Evolutionary conservation across 192 early-diverging fungal genomes (phyloP).

Genomic region (Gigaspora rosea): DNA sequence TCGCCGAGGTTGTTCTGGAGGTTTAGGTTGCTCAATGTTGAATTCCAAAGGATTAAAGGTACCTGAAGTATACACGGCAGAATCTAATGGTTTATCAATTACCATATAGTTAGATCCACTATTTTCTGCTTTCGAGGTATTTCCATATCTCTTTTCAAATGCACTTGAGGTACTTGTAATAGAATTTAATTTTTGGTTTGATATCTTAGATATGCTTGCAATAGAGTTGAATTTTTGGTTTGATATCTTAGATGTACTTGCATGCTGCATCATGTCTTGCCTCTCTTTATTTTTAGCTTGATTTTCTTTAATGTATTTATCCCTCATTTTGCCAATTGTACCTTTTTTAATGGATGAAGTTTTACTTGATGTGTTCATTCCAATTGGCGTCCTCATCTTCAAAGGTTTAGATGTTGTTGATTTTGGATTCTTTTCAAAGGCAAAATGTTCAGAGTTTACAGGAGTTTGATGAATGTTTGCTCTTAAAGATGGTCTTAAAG

Average conservation of each 20-base stretch:
- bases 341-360: background rate
- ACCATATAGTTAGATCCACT: no score
- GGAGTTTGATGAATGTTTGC: background rate
- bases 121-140: no score
- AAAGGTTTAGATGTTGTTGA: background rate
- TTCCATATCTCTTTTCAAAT: no score
- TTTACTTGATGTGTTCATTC: background rate
- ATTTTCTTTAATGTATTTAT: background rate
- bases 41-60: constrained; percentile 39
- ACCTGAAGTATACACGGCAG: constrained; percentile 32
- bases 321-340: background rate
- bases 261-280: background rate
- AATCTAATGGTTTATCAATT: no score
- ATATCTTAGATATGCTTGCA: no score
- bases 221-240: background rate
- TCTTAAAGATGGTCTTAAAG: no score
- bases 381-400: background rate
- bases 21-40: background rate
- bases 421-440: background rate
- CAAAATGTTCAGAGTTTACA: background rate
- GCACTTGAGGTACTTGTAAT: no score
- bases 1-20: constrained; percentile 37
- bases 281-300: background rate
- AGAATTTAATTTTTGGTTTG: background rate
- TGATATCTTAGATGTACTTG: background rate